A percentile compares a stretch with the other conserved stretches of the same genome.
These are phyloP conservation scores for Boletus reticulatus DNA, from an alignment of 768 basidiomycete species.

Conservation along the genomic window DNA sequence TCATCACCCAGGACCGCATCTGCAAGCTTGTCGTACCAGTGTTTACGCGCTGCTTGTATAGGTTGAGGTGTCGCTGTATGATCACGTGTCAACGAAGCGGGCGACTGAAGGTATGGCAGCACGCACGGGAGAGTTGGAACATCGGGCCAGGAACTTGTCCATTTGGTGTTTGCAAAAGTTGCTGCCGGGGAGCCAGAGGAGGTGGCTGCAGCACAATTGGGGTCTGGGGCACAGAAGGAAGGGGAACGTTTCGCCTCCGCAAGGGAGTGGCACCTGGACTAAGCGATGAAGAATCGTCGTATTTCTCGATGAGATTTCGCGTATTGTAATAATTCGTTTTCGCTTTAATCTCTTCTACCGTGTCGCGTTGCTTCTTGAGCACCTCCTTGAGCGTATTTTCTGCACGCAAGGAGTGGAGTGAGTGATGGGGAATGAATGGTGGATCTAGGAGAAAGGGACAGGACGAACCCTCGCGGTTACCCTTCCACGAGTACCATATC, in stretches of 20 bases:
- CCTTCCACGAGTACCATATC: conserved; percentile 79
- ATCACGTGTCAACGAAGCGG: conserved; percentile 7
- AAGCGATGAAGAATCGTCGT: conserved; percentile 59
- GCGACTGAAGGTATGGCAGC: not conserved
- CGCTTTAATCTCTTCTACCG: conserved; percentile 96
- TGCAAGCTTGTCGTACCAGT: conserved; percentile 86
- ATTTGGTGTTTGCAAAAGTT: conserved; percentile 20
- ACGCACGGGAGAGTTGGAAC: conserved; percentile 42
- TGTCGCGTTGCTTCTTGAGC: conserved; percentile 75
- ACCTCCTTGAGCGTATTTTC: conserved; percentile 77
- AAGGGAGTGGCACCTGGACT: conserved; percentile 36
- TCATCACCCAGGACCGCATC: conserved; percentile 86
- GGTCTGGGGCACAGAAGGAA: conserved; percentile 31
- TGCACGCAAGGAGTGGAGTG: conserved; percentile 29
- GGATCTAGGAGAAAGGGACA: not conserved
- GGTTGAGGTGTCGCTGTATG: conserved; percentile 36
- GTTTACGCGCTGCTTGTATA: conserved; percentile 57
- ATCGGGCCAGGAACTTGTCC: conserved; percentile 23
- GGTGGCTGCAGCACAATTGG: conserved; percentile 31
- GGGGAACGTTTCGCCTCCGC: conserved; percentile 38
- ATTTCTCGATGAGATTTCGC: conserved; percentile 84
- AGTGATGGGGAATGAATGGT: not conserved
- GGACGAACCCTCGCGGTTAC: conserved; percentile 68
- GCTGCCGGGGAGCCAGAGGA: conserved; percentile 9
- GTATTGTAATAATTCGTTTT: conserved; percentile 96